Evolutionary conservation across 2,329 filamentous ascomycete genomes (phyloP).

Genomic region (Neofusicoccum ribis): DNA sequence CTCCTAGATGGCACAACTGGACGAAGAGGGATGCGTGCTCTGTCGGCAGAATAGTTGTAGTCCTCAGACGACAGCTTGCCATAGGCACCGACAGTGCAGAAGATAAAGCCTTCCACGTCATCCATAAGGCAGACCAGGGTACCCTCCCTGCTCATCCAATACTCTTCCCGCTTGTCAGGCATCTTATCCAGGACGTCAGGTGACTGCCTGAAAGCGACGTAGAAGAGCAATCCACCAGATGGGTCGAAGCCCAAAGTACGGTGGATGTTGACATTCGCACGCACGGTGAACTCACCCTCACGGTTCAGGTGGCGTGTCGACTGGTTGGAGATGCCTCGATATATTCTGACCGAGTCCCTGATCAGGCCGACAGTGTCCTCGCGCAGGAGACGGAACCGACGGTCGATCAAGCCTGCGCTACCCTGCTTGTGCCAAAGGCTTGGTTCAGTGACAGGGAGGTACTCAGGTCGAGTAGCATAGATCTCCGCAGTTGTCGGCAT

Average conservation of each 20-base stretch:
- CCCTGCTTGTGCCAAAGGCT: constrained; percentile 2
- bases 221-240: background rate
- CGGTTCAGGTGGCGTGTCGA: background rate
- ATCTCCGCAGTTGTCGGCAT: constrained; percentile 36
- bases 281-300: background rate
- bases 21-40: background rate
- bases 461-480: constrained; percentile 30
- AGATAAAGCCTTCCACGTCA: background rate
- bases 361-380: constrained; percentile 46
- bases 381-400: constrained; percentile 56
- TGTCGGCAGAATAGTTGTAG: background rate
- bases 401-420: constrained; percentile 49
- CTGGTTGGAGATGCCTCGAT: background rate
- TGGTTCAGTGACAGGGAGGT: constrained; percentile 28
- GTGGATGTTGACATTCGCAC: background rate
- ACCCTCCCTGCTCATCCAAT: background rate
- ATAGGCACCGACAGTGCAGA: background rate
- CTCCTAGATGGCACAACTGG: background rate
- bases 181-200: background rate
- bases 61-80: background rate
- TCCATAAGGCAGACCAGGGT: background rate
- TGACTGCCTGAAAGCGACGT: background rate
- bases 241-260: background rate
- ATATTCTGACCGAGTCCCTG: background rate
- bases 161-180: background rate